Evolutionary conservation across 768 basidiomycete genomes (phyloP), one percentile per base, ranked within the genome.

Genomic region (Phanerochaete sordida): DNA sequence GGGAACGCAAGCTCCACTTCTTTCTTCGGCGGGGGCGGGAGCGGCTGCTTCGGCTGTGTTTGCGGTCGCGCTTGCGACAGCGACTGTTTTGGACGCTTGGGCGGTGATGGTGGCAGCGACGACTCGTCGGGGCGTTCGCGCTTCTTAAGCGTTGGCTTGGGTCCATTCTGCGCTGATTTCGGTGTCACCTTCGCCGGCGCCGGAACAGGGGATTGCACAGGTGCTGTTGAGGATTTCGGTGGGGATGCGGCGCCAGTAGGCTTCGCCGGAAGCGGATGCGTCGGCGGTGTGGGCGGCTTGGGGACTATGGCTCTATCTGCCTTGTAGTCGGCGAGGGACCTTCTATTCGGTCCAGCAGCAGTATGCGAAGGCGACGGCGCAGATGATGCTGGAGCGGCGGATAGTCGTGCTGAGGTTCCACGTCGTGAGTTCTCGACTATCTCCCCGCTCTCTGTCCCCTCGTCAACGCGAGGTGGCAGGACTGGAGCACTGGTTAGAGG

Each of bases 371-470:
- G 30, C 3, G 49, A 16, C n/a, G 49, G 33, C 31, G 37, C 44
- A 4, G 49, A n/a, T n/a, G 60, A 35, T 26, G 57, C 35, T 26
- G 55, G 28, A 9, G 50, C 58, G 15, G 59, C n/a, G 24, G 58
- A 30, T 27, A 50, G 37, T n/a, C 26, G 52, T 28, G 24, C 11
- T 13, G 47, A 24, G 47, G 23, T 6, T 5, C 5, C 4, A 21
- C 33, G 23, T 12, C 21, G 33, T 12, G 58, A 48, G 3, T 39
- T 33, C 57, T 68, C 67, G 2, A 63, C 48, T 19, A 68, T 68
- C 45, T 69, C 68, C 1, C 66, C 67, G 47, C 68, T 68, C 59
- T 69, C 68, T 45, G 68, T 65, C 26, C 66, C 67, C 30, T 67
- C 68, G 59, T 68, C 62, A 26, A 60, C 60, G 23, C 30, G 37